These are phyloP conservation scores for Epicoccum nigrum DNA, from an alignment of 2,329 filamentous ascomycete species.

Conservation along the genomic window DNA sequence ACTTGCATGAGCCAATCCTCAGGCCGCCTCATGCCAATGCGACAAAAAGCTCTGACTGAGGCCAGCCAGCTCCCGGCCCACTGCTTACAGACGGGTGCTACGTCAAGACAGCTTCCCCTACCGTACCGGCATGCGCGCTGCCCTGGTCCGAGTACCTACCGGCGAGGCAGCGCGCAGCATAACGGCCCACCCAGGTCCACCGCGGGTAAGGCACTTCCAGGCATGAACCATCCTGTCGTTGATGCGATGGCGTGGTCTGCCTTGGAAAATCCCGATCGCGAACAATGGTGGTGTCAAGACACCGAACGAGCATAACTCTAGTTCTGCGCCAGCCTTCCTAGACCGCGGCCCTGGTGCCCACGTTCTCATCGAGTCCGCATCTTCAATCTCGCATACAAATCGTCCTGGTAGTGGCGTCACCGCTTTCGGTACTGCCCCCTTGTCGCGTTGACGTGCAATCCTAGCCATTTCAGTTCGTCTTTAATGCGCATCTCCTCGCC, in stretches of 20 bases:
- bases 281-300: slow-evolving; percentile 12
- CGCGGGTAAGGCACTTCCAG: slow-evolving; percentile 38
- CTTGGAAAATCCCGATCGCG: slow-evolving; percentile 11
- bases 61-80: slow-evolving; percentile 33
- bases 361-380: slow-evolving; percentile 32
- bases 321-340: slow-evolving; percentile 18
- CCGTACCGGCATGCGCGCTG: slow-evolving; percentile 38
- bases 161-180: slow-evolving; percentile 35
- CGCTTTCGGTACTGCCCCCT: slow-evolving; percentile 42
- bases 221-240: slow-evolving; percentile 30
- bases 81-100: slow-evolving; percentile 46
- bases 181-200: slow-evolving; percentile 26
- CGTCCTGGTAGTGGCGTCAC: slow-evolving; percentile 42
- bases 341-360: slow-evolving; percentile 37
- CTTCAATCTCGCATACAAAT: slow-evolving; percentile 42
- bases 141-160: slow-evolving; percentile 25
- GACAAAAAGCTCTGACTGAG: slow-evolving; percentile 40
- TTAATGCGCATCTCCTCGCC: slow-evolving; percentile 47
- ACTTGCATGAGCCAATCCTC: slow-evolving; percentile 49
- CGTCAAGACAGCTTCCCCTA: slow-evolving; percentile 41
- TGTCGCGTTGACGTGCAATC: slow-evolving; percentile 31
- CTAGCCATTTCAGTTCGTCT: slow-evolving; percentile 41
- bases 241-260: slow-evolving; percentile 32
- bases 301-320: slow-evolving; percentile 12
- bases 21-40: slow-evolving; percentile 46